Percentiles rank a stretch among this genome's conserved stretches.
These are phyloP conservation scores for Colletotrichum chlorophyti DNA, from an alignment of 2,329 filamentous ascomycete species.

Conservation along the genomic window DNA sequence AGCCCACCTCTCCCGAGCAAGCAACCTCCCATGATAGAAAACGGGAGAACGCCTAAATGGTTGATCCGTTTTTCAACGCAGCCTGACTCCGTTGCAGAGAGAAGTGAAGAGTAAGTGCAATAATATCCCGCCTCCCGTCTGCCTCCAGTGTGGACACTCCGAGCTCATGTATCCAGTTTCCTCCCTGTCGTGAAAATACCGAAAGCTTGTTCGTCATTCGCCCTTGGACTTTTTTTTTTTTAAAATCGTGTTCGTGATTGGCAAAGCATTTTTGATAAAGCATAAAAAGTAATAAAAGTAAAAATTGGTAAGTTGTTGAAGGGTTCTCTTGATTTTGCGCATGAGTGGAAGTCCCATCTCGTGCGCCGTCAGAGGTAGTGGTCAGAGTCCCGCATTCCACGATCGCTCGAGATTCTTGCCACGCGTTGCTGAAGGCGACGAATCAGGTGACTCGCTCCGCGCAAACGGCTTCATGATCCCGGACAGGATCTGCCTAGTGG, in stretches of 20 bases:
- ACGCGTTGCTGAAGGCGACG: slow-evolving; percentile 23
- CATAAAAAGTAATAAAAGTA: slow-evolving; percentile 6
- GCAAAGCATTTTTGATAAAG: neutral
- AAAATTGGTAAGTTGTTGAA: no score
- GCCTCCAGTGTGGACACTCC: slow-evolving; percentile 7
- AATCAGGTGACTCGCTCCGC: slow-evolving; percentile 48
- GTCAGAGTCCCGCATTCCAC: slow-evolving; percentile 24
- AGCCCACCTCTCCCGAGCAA: neutral
- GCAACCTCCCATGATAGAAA: neutral
- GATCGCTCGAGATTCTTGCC: slow-evolving; percentile 24
- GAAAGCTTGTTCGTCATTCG: slow-evolving; percentile 9
- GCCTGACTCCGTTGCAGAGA: slow-evolving; percentile 3
- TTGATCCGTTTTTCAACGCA: neutral
- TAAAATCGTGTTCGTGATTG: slow-evolving; percentile 4
- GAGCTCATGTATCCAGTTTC: slow-evolving; percentile 16
- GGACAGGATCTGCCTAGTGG: slow-evolving; percentile 49
- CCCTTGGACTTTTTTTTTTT: slow-evolving; percentile 1
- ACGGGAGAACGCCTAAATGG: slow-evolving; percentile 15
- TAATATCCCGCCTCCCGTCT: slow-evolving; percentile 14
- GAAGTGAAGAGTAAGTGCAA: slow-evolving; percentile 6
- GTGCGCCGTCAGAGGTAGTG: neutral
- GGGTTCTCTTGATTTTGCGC: no score
- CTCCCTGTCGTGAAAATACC: slow-evolving; percentile 16
- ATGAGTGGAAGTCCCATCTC: neutral
- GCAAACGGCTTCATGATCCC: slow-evolving; percentile 53